Percentiles rank a stretch among this genome's conserved stretches.
Conservation (phyloP, 148 eudicot species). For the Camellia lanceoleosa region DNA sequence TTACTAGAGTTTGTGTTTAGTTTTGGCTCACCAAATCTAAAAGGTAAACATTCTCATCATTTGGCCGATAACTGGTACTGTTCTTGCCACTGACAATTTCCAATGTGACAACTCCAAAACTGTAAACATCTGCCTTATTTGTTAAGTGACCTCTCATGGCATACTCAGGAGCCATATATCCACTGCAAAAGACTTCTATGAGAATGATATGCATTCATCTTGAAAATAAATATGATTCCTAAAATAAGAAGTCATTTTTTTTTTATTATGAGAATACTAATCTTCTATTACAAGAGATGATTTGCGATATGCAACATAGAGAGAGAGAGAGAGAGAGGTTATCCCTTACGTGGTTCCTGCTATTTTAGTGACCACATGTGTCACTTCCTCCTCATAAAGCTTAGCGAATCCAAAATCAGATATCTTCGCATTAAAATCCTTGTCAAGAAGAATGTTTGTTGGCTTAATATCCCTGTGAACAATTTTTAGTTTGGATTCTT, state of each 20-base stretch:
- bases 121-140: slow-evolving; percentile 25
- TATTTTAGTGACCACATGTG: slow-evolving; percentile 24
- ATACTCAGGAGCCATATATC: slow-evolving; percentile 33
- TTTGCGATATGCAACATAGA: too few relatives aligned
- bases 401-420: slow-evolving; percentile 30
- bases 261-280: neutral
- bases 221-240: neutral
- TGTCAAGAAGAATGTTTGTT: slow-evolving; percentile 27
- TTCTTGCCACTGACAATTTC: slow-evolving; percentile 28
- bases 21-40: slow-evolving; percentile 18
- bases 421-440: slow-evolving; percentile 26
- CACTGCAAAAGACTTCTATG: slow-evolving; percentile 21
- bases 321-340: too few relatives aligned
- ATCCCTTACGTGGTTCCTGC: slow-evolving; percentile 25
- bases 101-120: slow-evolving; percentile 29
- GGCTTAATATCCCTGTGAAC: slow-evolving; percentile 30
- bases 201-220: neutral
- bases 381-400: slow-evolving; percentile 19
- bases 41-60: slow-evolving; percentile 12
- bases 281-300: neutral
- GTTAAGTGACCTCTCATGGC: slow-evolving; percentile 21
- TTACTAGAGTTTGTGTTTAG: neutral
- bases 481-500: slow-evolving; percentile 20
- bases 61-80: neutral
- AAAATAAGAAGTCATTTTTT: neutral